Percentiles rank a stretch among this genome's conserved stretches.
Evolutionary conservation across 805 yeast species (phyloP).

Genomic region (Saccharomycopsis selenospora): DNA sequence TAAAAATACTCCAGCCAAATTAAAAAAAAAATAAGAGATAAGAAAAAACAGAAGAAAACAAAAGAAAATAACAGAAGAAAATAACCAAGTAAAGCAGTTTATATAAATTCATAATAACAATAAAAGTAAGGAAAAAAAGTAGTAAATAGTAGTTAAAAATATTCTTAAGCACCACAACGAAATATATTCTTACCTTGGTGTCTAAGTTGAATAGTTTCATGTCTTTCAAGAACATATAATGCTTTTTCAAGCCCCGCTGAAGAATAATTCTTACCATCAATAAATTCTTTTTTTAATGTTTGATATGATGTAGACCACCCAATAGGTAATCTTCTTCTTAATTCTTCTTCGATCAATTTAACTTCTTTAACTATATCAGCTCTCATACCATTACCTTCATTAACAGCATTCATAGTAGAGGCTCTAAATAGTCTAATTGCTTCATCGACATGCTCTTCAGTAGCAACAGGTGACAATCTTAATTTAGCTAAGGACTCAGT

Average conservation of each 20-base stretch:
- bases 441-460: conserved; percentile 87
- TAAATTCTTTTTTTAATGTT: conserved; percentile 78
- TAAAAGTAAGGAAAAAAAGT: too few species aligned
- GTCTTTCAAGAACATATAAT: conserved; percentile 69
- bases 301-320: conserved; percentile 93
- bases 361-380: conserved; percentile 62
- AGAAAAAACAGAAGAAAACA: too few species aligned
- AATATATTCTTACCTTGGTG: conserved; percentile 79
- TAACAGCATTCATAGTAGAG: conserved; percentile 94
- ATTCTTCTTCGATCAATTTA: conserved; percentile 70
- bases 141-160: too few species aligned
- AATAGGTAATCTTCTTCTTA: conserved; percentile 84
- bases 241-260: conserved; percentile 78
- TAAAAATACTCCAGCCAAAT: too few species aligned
- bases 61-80: too few species aligned
- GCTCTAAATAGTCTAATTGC: conserved; percentile 92
- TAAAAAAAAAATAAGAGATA: too few species aligned
- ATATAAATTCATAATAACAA: too few species aligned
- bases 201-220: conserved; percentile 80
- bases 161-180: conserved; percentile 61
- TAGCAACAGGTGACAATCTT: conserved; percentile 73
- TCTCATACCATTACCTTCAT: conserved; percentile 51
- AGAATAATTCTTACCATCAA: conserved; percentile 53
- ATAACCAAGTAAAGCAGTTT: too few species aligned
- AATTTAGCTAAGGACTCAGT: conserved; percentile 90